Evolutionary conservation across 1,284 basidiomycete species (phyloP).

Genomic region (Schizophyllum amplum): DNA sequence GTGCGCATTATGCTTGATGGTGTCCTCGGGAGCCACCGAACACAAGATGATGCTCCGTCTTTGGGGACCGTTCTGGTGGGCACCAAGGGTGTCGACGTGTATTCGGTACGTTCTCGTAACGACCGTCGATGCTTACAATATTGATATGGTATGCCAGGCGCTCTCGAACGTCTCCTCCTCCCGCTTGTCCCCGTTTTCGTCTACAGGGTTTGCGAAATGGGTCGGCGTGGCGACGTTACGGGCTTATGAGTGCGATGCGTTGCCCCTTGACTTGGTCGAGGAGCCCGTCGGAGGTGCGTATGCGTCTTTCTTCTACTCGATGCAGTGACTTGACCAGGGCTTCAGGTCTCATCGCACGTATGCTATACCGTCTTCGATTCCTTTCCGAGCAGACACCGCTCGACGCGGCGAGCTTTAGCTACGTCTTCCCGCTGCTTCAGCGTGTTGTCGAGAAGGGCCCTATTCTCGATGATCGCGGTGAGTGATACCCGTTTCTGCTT

Average conservation of each 20-base stretch:
- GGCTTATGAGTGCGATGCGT: slow-evolving; percentile 51
- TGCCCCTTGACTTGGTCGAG: slow-evolving; percentile 67
- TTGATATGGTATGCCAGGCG: slow-evolving; percentile 34
- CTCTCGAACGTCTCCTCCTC: slow-evolving; percentile 61
- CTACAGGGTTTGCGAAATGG: slow-evolving; percentile 45
- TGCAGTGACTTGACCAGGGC: slow-evolving; percentile 3
- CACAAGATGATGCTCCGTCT: slow-evolving; percentile 54
- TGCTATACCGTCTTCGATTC: slow-evolving; percentile 82
- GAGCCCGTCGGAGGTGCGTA: slow-evolving; percentile 65
- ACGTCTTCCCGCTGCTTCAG: slow-evolving; percentile 72
- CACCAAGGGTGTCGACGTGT: slow-evolving; percentile 59
- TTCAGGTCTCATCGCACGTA: slow-evolving; percentile 71
- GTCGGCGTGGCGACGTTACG: slow-evolving; percentile 78
- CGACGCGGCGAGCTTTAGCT: slow-evolving; percentile 80
- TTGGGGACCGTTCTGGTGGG: slow-evolving; percentile 56
- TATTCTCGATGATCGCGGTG: slow-evolving; percentile 65
- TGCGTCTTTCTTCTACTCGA: slow-evolving; percentile 2
- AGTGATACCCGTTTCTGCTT: slow-evolving; percentile 20
- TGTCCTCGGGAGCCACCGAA: not conserved
- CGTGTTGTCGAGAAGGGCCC: slow-evolving; percentile 71
- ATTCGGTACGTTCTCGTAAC: slow-evolving; percentile 60
- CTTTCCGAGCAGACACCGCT: slow-evolving; percentile 80
- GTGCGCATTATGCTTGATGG: not conserved
- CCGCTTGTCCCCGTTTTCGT: slow-evolving; percentile 44
- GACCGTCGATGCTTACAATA: not conserved